Evolutionary conservation across 768 basidiomycete species (phyloP), one percentile per base, ranked within the genome.

Genomic region (Gloeophyllum trabeum): DNA sequence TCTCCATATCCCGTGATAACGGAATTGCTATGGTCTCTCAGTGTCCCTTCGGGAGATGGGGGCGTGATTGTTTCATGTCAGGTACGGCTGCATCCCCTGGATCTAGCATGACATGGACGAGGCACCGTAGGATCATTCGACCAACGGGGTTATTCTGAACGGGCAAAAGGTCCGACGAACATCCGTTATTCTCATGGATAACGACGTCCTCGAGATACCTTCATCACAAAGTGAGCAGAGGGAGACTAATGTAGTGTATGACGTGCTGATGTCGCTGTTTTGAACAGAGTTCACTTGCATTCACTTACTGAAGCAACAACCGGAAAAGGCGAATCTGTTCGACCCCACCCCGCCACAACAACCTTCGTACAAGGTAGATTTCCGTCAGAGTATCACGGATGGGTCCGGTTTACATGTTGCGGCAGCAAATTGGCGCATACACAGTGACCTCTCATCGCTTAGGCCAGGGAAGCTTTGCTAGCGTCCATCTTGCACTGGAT

Each of bases 401-500:
- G 2, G 14, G 6, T n/a, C 24, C 16, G 23, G 6, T 16, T 6
- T 6, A 24, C 4, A 6, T 20, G 13, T 23, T 26, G 36, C 12
- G 10, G 20, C 36, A 37, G 36, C 10, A 21, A 21, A 37, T 37
- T 21, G 36, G 36, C 7, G 12, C 10, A 10, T 37, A 84, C 50
- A 61, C 74, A 13, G 76, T 89, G n/a, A 85, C 81, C 16, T 77
- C 80, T 3, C 83, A 88, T 46, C 82, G 79, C 49, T 70, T 90
- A 10, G 87, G 87, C 32, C 79, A 75, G 19, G 87, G 87, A 4
- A 81, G 81, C 32, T 90, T 88, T 57, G 87, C 86, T 0, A 81
- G 79, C 1, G 87, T 90, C 1, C 79, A 87, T 51, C 70, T 90
- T 19, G 84, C 85, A 14, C 65, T 85, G 44, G 82, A 86, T 52